Conservation (phyloP, 306 rosid species). For the Vicia sativa region DNA sequence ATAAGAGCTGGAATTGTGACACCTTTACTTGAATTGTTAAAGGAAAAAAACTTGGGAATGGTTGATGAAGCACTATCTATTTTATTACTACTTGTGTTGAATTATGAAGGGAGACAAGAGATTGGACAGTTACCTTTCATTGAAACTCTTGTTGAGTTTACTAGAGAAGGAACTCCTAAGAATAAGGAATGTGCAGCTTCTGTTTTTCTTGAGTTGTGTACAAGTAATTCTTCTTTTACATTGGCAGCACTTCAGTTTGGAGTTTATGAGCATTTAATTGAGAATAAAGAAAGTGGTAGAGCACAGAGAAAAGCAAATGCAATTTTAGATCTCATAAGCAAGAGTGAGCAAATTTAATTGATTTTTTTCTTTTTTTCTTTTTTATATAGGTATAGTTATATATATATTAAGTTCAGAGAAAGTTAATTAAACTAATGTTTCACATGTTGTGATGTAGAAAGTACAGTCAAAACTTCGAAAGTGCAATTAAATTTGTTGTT, state of each 20-base stretch:
- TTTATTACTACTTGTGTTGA: constrained; percentile 63
- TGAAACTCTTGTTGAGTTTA: constrained; percentile 68
- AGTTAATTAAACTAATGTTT: constrained; percentile 23
- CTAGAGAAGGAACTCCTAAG: constrained; percentile 64
- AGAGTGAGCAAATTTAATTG: constrained; percentile 64
- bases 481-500: constrained; percentile 28
- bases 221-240: constrained; percentile 56
- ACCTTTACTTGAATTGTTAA: constrained; percentile 59
- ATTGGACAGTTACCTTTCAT: constrained; percentile 68
- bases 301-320: constrained; percentile 83
- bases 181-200: constrained; percentile 86
- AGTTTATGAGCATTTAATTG: constrained; percentile 67
- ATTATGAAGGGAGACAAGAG: constrained; percentile 64
- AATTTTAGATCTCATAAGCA: constrained; percentile 68
- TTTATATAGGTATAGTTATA: constrained; percentile 32
- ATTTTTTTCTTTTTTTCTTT: constrained; percentile 15
- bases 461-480: constrained; percentile 14
- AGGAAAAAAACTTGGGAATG: constrained; percentile 65
- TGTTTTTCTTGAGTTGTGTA: constrained; percentile 76
- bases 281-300: constrained; percentile 69
- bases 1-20: constrained; percentile 65
- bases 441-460: constrained; percentile 41
- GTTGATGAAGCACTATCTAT: constrained; percentile 87
- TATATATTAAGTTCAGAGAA: constrained; percentile 10
- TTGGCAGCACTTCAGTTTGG: constrained; percentile 92